A percentile compares a stretch with the other conserved stretches of the same genome.
phyloP scores from a whole-genome alignment of 179 eudicot genomes.

The Heliamphora pulchella region DNA sequence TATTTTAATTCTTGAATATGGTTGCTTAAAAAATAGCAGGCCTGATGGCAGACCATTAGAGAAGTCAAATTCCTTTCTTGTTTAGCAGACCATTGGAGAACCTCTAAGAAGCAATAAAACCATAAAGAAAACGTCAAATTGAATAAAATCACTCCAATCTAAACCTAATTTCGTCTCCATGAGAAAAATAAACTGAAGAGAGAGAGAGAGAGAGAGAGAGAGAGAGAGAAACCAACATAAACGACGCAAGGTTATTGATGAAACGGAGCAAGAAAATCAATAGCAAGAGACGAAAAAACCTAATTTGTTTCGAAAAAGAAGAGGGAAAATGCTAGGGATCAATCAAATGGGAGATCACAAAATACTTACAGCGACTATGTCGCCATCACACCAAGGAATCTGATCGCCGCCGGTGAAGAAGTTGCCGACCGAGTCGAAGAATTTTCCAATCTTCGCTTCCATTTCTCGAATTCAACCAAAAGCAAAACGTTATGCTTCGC shows the following conservation, averaged over 20 bases:
- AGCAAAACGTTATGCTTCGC: not conserved
- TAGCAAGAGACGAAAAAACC: not conserved
- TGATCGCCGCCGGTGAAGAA: constrained; percentile 19
- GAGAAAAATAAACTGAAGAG: not conserved
- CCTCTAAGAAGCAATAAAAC: too few species aligned
- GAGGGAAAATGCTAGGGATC: not conserved
- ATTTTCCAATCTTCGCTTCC: constrained; percentile 18
- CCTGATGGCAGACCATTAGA: too few species aligned
- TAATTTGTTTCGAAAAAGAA: too few species aligned
- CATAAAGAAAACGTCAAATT: not conserved
- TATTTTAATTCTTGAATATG: too few species aligned
- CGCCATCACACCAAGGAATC: constrained; percentile 19
- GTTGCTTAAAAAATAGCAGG: too few species aligned
- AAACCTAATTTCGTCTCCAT: not conserved
- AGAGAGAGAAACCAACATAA: not conserved
- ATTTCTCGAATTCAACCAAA: not conserved
- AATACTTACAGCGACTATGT: constrained; percentile 16
- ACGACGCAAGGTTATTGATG: not conserved
- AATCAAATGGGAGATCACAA: not conserved
- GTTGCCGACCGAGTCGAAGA: constrained; percentile 16
- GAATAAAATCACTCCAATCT: not conserved
- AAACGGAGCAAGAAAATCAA: not conserved
- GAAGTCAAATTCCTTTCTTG: too few species aligned
- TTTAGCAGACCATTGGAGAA: too few species aligned
- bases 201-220: too few species aligned